Evolutionary conservation across 129 eudicot species (phyloP).

Genomic region (Kitagawia praeruptora): DNA sequence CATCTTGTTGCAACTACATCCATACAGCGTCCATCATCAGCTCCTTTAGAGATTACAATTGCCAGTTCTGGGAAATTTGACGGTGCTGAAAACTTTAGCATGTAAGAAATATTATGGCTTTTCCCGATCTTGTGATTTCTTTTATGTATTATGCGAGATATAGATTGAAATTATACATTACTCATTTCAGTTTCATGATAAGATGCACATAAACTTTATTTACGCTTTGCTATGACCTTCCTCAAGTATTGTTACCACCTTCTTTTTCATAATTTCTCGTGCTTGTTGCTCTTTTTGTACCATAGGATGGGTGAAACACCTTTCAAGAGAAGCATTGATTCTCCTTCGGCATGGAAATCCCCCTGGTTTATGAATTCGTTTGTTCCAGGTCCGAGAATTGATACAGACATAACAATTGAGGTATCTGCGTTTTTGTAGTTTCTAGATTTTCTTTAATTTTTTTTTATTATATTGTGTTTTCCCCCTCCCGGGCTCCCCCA

Average conservation of each 20-base stretch:
- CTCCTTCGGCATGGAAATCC: conserved; percentile 91
- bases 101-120: conserved; percentile 37
- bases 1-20: conserved; percentile 21
- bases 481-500: neutral
- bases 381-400: conserved; percentile 56
- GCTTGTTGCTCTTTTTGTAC: conserved; percentile 5
- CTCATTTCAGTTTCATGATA: neutral
- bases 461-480: too few relatives aligned
- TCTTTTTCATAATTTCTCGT: neutral
- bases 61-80: conserved; percentile 35
- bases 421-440: conserved; percentile 19
- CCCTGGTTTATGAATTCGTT: conserved; percentile 69
- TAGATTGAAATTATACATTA: neutral
- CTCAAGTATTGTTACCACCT: neutral
- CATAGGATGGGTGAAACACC: conserved; percentile 64
- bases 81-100: conserved; percentile 34
- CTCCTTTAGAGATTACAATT: conserved; percentile 23
- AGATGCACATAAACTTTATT: neutral
- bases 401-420: conserved; percentile 75
- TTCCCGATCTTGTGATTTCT: neutral
- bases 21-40: conserved; percentile 27
- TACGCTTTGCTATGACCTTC: neutral
- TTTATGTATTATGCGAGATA: neutral
- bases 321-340: conserved; percentile 55
- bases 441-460: conserved; percentile 6